Percentiles rank a stretch among this genome's conserved stretches.
phyloP scores from a whole-genome alignment of 75 land plant genomes.

The Cunninghamia lanceolata region DNA sequence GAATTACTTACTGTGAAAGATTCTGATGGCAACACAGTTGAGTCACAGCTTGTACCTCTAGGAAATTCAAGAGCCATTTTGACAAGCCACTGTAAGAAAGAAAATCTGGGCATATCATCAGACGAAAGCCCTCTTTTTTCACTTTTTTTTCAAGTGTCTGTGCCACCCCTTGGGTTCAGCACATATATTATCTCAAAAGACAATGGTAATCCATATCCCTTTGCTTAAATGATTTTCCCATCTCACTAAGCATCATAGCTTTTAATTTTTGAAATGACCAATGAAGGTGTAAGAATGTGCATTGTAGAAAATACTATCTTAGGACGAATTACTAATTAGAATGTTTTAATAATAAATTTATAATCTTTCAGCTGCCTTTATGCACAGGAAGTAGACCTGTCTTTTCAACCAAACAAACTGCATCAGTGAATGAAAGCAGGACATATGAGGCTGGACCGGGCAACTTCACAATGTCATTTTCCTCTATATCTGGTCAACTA shows the following conservation, averaged over 20 bases:
- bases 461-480: constrained; percentile 50
- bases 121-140: constrained; percentile 38
- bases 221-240: background rate
- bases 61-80: constrained; percentile 10
- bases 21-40: constrained; percentile 37
- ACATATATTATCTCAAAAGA: constrained; percentile 50
- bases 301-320: background rate
- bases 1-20: constrained; percentile 32
- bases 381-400: constrained; percentile 6
- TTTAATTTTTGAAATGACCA: background rate
- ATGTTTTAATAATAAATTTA: background rate
- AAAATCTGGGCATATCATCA: constrained; percentile 35
- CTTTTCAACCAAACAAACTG: constrained; percentile 15
- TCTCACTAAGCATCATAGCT: background rate
- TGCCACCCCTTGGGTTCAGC: constrained; percentile 79
- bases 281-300: background rate
- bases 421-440: constrained; percentile 15
- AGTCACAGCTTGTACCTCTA: constrained; percentile 55
- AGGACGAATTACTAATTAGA: background rate
- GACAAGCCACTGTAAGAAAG: constrained; percentile 47
- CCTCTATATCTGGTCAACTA: constrained; percentile 47
- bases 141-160: constrained; percentile 63
- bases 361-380: background rate
- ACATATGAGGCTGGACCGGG: constrained; percentile 58
- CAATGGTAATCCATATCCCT: background rate